phyloP scores from a whole-genome alignment of 495 filamentous ascomycete species.

The Aspergillus hancockii region DNA sequence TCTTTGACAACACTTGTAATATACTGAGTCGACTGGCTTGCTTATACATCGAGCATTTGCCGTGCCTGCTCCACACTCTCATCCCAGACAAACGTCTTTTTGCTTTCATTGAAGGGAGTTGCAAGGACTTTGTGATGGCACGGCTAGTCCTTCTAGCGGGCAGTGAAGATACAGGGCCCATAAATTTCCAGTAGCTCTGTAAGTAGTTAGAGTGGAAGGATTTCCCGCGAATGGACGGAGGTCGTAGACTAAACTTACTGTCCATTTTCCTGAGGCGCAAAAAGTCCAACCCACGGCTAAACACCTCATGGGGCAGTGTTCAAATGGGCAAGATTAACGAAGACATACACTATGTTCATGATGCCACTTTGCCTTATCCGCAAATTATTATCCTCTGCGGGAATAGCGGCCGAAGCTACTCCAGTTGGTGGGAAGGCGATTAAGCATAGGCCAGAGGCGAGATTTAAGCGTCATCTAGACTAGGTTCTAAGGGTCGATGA shows the following conservation, averaged over 20 bases:
- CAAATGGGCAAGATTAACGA: background rate
- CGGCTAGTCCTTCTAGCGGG: slow-evolving; percentile 3
- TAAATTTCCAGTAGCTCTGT: slow-evolving; percentile 5
- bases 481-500: slow-evolving; percentile 1
- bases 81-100: slow-evolving; percentile 4
- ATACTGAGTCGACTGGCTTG: background rate
- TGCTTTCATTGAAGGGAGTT: slow-evolving; percentile 8
- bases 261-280: background rate
- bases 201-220: background rate
- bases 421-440: slow-evolving; percentile 1
- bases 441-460: background rate
- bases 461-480: slow-evolving; percentile 3
- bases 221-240: background rate
- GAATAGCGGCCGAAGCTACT: background rate
- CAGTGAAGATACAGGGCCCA: slow-evolving; percentile 6
- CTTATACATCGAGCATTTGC: background rate
- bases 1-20: slow-evolving; percentile 2
- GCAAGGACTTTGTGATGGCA: slow-evolving; percentile 9
- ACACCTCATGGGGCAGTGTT: background rate
- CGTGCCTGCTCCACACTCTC: slow-evolving; percentile 3
- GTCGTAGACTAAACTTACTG: background rate
- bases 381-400: slow-evolving; percentile 5
- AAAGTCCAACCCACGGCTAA: background rate
- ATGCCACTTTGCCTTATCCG: slow-evolving; percentile 3
- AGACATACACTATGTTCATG: background rate